A percentile compares a stretch with the other conserved stretches of the same genome.
These are phyloP conservation scores for Globisporangium cederbergense DNA, from an alignment of 352 stramenopile genomes.

Conservation along the genomic window DNA sequence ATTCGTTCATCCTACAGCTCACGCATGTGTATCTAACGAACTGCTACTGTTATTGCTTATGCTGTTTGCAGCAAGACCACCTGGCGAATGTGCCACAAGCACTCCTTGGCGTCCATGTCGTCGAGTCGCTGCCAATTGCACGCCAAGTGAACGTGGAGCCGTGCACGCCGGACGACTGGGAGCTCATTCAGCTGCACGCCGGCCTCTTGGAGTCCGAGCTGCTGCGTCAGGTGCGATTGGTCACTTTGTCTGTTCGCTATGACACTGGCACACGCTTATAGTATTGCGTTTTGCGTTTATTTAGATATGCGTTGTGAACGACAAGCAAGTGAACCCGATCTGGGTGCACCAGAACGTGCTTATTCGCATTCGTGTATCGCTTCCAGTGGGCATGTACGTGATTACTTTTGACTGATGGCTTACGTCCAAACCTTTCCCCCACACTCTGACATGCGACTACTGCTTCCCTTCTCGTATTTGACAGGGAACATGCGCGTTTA, in stretches of 20 bases:
- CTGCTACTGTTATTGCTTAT: not conserved
- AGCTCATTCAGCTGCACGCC: constrained; percentile 87
- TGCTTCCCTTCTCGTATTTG: not conserved
- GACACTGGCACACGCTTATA: no score
- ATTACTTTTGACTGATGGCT: not conserved
- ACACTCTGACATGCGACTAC: not conserved
- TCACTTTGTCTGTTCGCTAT: not conserved
- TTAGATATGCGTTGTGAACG: constrained; percentile 85
- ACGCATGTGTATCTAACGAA: not conserved
- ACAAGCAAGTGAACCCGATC: constrained; percentile 81
- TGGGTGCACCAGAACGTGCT: constrained; percentile 79
- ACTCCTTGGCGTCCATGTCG: constrained; percentile 69
- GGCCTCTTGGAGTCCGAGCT: constrained; percentile 80
- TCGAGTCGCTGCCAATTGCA: constrained; percentile 66
- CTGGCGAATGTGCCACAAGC: constrained; percentile 52
- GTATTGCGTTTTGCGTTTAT: no score
- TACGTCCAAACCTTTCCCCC: not conserved
- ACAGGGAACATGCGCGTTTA: constrained; percentile 67
- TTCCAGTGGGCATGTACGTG: constrained; percentile 66
- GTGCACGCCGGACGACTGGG: constrained; percentile 85
- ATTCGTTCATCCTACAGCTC: not conserved
- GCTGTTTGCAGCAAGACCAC: constrained; percentile 45
- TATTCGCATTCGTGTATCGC: constrained; percentile 56
- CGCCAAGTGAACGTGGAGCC: constrained; percentile 81
- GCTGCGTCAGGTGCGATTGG: constrained; percentile 61